Percentiles rank a stretch among this genome's conserved stretches.
Conservation (phyloP, 2,329 filamentous ascomycete species). For the Pseudopyrenochaeta lycopersici region DNA sequence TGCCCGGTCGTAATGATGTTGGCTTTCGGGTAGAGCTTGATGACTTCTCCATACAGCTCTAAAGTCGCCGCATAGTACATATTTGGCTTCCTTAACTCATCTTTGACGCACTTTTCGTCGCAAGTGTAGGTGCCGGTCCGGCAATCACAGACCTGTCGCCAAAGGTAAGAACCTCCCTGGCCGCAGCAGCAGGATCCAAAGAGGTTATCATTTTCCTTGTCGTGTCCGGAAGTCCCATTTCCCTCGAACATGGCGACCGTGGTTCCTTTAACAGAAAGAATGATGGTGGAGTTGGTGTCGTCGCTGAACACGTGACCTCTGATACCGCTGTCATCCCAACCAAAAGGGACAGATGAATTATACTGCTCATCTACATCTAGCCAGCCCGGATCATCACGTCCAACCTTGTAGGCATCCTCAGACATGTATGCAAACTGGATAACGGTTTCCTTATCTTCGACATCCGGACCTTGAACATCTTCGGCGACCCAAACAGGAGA, state of each 20-base stretch:
- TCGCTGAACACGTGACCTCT: slow-evolving; percentile 48
- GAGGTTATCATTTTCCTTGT: slow-evolving; percentile 50
- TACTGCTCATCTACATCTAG: slow-evolving; percentile 42
- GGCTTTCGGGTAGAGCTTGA: slow-evolving; percentile 42
- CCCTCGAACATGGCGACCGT: slow-evolving; percentile 48
- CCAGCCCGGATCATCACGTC: slow-evolving; percentile 45
- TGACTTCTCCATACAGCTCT: slow-evolving; percentile 44
- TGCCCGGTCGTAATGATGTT: slow-evolving; percentile 48
- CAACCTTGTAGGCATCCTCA: slow-evolving; percentile 47
- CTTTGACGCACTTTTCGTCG: slow-evolving; percentile 44
- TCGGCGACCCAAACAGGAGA: slow-evolving; percentile 42
- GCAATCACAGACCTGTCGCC: slow-evolving; percentile 47
- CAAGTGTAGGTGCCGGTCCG: slow-evolving; percentile 46
- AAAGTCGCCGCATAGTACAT: slow-evolving; percentile 43
- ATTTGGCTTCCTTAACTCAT: slow-evolving; percentile 43
- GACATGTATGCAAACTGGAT: slow-evolving; percentile 48
- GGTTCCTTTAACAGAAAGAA: slow-evolving; percentile 46
- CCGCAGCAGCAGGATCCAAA: slow-evolving; percentile 49
- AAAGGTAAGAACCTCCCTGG: slow-evolving; percentile 46
- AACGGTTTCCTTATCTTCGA: slow-evolving; percentile 44
- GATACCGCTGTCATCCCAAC: slow-evolving; percentile 49
- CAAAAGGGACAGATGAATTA: slow-evolving; percentile 44
- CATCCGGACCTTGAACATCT: slow-evolving; percentile 40
- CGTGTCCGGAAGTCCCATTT: slow-evolving; percentile 45
- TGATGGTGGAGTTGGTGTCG: slow-evolving; percentile 42